A percentile compares a stretch with the other conserved stretches of the same genome.
Evolutionary conservation across 2,329 filamentous ascomycete genomes (phyloP).

Genomic region (Fusarium sp.): DNA sequence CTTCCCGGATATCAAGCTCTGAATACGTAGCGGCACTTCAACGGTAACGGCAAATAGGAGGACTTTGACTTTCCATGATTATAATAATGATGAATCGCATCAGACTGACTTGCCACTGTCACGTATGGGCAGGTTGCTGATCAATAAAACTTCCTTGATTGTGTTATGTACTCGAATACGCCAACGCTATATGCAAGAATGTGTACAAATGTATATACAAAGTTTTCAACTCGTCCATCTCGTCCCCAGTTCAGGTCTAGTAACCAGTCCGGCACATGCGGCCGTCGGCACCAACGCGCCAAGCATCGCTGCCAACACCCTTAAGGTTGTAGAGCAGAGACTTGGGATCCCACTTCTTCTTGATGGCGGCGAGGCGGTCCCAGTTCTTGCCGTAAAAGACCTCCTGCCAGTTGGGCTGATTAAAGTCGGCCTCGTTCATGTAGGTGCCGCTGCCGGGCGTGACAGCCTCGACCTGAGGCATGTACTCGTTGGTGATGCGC

Average conservation of each 20-base stretch:
- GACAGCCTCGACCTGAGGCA: conserved; percentile 50
- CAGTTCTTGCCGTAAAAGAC: conserved; percentile 66
- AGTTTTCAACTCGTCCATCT: neutral
- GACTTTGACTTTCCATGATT: too few relatives aligned
- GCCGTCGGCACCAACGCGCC: conserved; percentile 49
- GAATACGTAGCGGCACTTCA: too few relatives aligned
- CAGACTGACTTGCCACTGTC: too few relatives aligned
- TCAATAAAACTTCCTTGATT: neutral
- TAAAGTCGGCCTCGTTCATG: conserved; percentile 68
- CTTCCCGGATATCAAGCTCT: too few relatives aligned
- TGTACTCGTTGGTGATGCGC: conserved; percentile 50
- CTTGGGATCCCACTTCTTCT: conserved; percentile 66
- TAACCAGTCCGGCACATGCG: conserved; percentile 38
- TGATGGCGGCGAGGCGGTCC: conserved; percentile 59
- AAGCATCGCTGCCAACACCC: conserved; percentile 68
- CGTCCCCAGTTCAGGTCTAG: too few relatives aligned
- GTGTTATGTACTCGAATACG: neutral
- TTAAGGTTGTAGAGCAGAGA: conserved; percentile 63
- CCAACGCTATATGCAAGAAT: neutral
- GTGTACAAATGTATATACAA: conserved; percentile 2
- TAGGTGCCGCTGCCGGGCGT: conserved; percentile 63
- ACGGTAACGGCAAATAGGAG: too few relatives aligned
- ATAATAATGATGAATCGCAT: too few relatives aligned
- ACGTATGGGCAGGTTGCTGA: too few relatives aligned
- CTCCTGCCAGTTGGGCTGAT: conserved; percentile 60